Base-by-base conservation (phyloP, 805 yeast genomes). In the Lipomyces yamanashiensis region DNA sequence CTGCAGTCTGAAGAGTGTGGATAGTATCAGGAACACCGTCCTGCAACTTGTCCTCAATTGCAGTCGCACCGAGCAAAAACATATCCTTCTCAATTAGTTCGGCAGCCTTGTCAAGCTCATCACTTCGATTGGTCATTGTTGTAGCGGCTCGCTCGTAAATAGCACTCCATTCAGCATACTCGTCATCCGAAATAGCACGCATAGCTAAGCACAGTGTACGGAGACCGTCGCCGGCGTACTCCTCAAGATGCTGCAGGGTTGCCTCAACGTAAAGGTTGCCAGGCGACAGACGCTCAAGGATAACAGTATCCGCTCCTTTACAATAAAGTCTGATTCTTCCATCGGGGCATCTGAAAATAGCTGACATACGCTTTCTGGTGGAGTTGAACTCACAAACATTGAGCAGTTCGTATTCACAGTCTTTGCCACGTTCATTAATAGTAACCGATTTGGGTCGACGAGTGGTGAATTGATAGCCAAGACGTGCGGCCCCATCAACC, bases 1-100 rank as follows among this genome's bases (percentile, higher is more conserved):
- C 98, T 0, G 99, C 99, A 61, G 89, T 91, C 74, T 96, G 99
- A 61, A 95, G 81, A 6, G 96, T 89, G 69, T 90, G 95, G 65
- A 95, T 96, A 0, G 99, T 92, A 69, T 95, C 99, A 1, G 99
- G 98, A 21, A 95, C 99, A 47, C 98, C 99, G 62, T 93, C 98
- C 78, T 95, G 99, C 54, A 95, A 80, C 74, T 95, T 93, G 75
- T 95, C 99, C 75, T 95, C 99, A 74, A 95, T 95, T 0, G 99
- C 99, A 43, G 99, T 96, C 1, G 98, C 98, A 45, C 99, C 99
- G 17, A 95, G 78, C 45, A 95, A 77, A 65, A 87, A 87, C 68
- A 95, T 78, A 65, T 89, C 88, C 43, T 80, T 82, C 75, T 95
- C 99, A 66, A 95, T 92, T 59, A 85, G 70, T 72, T 93, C 97